Evolutionary conservation across 768 basidiomycete species (phyloP).

Genomic region (Kwoniella botswanensis): DNA sequence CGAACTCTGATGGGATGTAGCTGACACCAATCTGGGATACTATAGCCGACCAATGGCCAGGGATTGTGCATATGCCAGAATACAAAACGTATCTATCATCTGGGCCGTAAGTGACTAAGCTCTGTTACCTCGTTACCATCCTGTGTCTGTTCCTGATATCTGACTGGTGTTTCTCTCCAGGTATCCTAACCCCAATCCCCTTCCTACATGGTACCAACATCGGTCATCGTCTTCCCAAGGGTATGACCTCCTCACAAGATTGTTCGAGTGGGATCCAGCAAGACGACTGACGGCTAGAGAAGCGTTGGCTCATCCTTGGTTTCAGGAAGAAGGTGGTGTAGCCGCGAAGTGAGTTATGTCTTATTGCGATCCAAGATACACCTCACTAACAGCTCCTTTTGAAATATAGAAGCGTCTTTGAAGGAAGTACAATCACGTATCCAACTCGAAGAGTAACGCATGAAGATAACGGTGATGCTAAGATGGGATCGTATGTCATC

Average conservation of each 20-base stretch:
- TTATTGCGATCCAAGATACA: too few species aligned
- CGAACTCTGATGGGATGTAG: not conserved
- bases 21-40: slow-evolving; percentile 10
- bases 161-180: slow-evolving; percentile 50
- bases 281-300: slow-evolving; percentile 79
- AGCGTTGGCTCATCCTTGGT: slow-evolving; percentile 86
- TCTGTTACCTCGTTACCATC: not conserved
- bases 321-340: slow-evolving; percentile 84
- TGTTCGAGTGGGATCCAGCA: slow-evolving; percentile 92
- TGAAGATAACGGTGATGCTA: slow-evolving; percentile 68
- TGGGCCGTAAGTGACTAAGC: slow-evolving; percentile 37
- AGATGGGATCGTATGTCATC: slow-evolving; percentile 56
- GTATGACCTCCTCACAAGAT: slow-evolving; percentile 79
- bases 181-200: slow-evolving; percentile 66
- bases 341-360: slow-evolving; percentile 73
- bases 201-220: slow-evolving; percentile 68
- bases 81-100: slow-evolving; percentile 61
- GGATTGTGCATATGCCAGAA: slow-evolving; percentile 82
- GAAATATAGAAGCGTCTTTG: slow-evolving; percentile 69
- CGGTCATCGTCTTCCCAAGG: slow-evolving; percentile 61
- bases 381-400: too few species aligned
- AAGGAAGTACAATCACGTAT: slow-evolving; percentile 69
- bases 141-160: not conserved
- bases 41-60: slow-evolving; percentile 84
- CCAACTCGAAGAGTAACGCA: slow-evolving; percentile 87